A percentile compares a stretch with the other conserved stretches of the same genome.
phyloP scores from a whole-genome alignment of 768 basidiomycete genomes.

The Tephrocybe rancida region DNA sequence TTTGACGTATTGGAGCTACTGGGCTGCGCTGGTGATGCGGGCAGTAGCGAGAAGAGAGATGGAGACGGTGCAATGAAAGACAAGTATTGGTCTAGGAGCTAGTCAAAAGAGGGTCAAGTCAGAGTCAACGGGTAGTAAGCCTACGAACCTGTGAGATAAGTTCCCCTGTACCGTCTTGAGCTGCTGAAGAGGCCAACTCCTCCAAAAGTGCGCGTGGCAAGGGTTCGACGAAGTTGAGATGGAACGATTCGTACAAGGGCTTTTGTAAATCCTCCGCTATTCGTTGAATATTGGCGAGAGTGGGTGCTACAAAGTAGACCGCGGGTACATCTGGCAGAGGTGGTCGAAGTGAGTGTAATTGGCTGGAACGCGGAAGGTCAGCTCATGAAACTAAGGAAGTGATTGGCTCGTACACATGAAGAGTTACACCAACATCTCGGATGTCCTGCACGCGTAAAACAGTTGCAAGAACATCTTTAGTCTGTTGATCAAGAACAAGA shows the following conservation, averaged over 20 bases:
- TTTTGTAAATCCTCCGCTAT: conserved; percentile 95
- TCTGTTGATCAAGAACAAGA: conserved; percentile 90
- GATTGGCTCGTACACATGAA: conserved; percentile 81
- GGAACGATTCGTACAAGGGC: conserved; percentile 87
- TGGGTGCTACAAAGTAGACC: conserved; percentile 95
- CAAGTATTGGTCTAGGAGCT: conserved; percentile 96
- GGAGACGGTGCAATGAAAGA: conserved; percentile 95
- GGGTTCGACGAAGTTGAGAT: conserved; percentile 95
- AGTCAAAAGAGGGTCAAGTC: conserved; percentile 15
- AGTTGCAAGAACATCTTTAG: conserved; percentile 95
- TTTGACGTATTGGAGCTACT: conserved; percentile 35
- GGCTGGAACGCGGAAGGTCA: conserved; percentile 48
- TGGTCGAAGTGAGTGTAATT: conserved; percentile 88
- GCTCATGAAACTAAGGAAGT: conserved; percentile 5
- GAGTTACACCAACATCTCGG: conserved; percentile 93
- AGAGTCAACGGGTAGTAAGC: neutral
- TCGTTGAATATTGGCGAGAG: conserved; percentile 79
- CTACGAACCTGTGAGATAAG: conserved; percentile 69
- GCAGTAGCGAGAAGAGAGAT: conserved; percentile 88
- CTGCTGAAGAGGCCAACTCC: conserved; percentile 89
- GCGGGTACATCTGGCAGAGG: conserved; percentile 94
- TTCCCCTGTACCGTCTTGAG: conserved; percentile 82
- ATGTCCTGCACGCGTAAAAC: conserved; percentile 95
- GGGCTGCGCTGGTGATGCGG: conserved; percentile 47
- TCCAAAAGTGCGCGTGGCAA: conserved; percentile 87